Conservation (phyloP, 176 grass and related monocot species). For the Eleusine coracana region DNA sequence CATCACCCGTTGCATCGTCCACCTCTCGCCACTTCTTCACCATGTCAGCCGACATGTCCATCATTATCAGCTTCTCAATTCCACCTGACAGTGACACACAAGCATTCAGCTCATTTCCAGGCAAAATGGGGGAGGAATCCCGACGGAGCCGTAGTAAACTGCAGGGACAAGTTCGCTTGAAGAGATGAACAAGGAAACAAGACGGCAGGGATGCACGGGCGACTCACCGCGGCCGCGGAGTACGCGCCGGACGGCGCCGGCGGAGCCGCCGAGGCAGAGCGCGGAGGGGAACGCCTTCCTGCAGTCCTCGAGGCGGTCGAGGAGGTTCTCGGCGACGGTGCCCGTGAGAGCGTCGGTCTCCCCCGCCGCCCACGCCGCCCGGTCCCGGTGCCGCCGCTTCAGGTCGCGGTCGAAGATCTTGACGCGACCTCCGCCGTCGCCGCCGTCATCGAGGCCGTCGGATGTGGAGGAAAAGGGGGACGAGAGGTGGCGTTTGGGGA, state of each 20-base stretch:
- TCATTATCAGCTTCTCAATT: slow-evolving; percentile 91
- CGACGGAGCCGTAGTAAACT: background rate
- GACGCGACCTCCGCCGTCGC: slow-evolving; percentile 37
- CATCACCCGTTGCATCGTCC: slow-evolving; percentile 44
- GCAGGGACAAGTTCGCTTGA: background rate
- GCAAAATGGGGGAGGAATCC: background rate
- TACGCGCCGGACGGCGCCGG: slow-evolving; percentile 62
- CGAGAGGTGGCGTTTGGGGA: slow-evolving; percentile 27
- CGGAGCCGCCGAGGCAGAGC: slow-evolving; percentile 78
- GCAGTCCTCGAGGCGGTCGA: slow-evolving; percentile 92
- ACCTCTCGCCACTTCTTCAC: slow-evolving; percentile 65
- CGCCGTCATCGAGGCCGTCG: slow-evolving; percentile 24
- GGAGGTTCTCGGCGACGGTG: slow-evolving; percentile 71
- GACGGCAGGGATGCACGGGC: background rate
- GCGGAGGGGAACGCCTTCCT: slow-evolving; percentile 77
- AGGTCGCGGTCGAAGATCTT: slow-evolving; percentile 94
- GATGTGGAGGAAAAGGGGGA: background rate
- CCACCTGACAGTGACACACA: slow-evolving; percentile 60
- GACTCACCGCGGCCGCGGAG: slow-evolving; percentile 76
- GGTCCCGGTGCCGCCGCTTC: slow-evolving; percentile 82
- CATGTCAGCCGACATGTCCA: slow-evolving; percentile 94
- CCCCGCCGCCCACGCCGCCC: slow-evolving; percentile 78
- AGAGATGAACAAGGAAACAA: background rate
- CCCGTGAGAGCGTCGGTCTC: slow-evolving; percentile 55
- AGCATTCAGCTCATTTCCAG: background rate